These are phyloP conservation scores for Lactifluus volemus DNA, from an alignment of 768 basidiomycete species.

Conservation along the genomic window DNA sequence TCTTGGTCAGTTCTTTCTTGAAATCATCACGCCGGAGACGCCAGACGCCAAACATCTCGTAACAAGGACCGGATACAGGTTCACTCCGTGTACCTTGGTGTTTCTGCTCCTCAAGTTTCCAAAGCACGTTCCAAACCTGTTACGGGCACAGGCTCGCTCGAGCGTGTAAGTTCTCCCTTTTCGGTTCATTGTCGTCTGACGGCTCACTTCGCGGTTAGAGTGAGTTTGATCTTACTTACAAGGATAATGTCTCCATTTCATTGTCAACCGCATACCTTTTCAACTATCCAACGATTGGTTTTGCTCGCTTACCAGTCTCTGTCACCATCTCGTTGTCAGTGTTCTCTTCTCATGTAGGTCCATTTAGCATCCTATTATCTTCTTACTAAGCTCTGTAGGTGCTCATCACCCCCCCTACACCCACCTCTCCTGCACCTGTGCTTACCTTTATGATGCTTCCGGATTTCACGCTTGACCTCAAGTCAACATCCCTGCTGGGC, in stretches of 20 bases:
- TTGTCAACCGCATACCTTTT: conserved; percentile 75
- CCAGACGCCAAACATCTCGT: conserved; percentile 1
- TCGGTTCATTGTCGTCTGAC: background rate
- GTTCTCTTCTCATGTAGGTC: conserved; percentile 57
- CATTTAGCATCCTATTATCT: background rate
- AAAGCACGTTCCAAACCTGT: conserved; percentile 51
- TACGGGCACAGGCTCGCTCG: conserved; percentile 21
- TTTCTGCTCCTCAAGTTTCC: conserved; percentile 67
- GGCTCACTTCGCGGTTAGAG: conserved; percentile 39
- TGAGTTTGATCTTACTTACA: conserved; percentile 78
- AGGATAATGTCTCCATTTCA: conserved; percentile 75
- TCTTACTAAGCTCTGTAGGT: conserved; percentile 36
- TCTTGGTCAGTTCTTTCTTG: conserved; percentile 43
- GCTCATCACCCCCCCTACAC: conserved; percentile 50
- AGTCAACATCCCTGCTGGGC: conserved; percentile 87
- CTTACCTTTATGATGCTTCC: conserved; percentile 71
- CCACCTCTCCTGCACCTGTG: conserved; percentile 44
- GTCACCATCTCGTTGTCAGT: conserved; percentile 70
- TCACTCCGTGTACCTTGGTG: conserved; percentile 76
- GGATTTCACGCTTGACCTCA: conserved; percentile 78
- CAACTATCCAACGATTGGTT: conserved; percentile 77
- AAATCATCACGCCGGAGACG: background rate
- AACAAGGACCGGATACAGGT: conserved; percentile 76
- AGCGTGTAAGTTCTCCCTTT: background rate
- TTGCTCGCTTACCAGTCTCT: conserved; percentile 75